Evolutionary conservation across 2,329 filamentous ascomycete species (phyloP).

Genomic region (Xylariaceae sp.): DNA sequence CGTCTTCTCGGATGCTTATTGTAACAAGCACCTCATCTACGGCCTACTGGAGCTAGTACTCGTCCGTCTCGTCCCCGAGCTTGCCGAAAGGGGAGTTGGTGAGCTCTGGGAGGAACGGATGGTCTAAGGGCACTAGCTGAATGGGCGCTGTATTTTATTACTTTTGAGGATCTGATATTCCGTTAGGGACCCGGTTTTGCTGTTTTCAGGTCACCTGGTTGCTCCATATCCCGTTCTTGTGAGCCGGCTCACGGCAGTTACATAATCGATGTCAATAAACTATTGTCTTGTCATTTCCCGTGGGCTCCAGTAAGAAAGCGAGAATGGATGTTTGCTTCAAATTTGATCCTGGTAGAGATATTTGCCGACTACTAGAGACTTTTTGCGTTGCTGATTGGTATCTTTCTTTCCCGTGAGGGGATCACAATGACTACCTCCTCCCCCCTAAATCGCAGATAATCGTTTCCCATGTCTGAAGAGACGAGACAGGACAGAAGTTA

Average conservation of each 20-base stretch:
- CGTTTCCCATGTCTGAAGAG: too few species aligned
- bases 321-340: background rate
- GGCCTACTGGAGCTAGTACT: constrained; percentile 74
- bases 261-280: background rate
- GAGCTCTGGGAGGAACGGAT: constrained; percentile 72
- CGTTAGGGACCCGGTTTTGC: constrained; percentile 2
- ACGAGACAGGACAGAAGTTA: too few species aligned
- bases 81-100: constrained; percentile 64
- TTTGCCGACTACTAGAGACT: constrained; percentile 3
- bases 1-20: constrained; percentile 74
- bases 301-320: too few species aligned
- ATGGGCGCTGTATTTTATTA: background rate
- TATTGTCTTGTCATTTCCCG: background rate
- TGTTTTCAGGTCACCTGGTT: too few species aligned
- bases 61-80: constrained; percentile 77
- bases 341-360: constrained; percentile 5
- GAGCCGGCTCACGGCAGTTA: background rate
- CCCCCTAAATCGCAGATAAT: background rate
- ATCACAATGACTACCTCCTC: background rate
- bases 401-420: too few species aligned
- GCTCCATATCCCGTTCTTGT: background rate
- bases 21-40: constrained; percentile 90
- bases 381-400: background rate
- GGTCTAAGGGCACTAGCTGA: constrained; percentile 7
- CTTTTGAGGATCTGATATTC: background rate